A percentile compares a stretch with the other conserved stretches of the same genome.
phyloP scores from a whole-genome alignment of 2,329 filamentous ascomycete genomes.

The Apiospora phragmitis region DNA sequence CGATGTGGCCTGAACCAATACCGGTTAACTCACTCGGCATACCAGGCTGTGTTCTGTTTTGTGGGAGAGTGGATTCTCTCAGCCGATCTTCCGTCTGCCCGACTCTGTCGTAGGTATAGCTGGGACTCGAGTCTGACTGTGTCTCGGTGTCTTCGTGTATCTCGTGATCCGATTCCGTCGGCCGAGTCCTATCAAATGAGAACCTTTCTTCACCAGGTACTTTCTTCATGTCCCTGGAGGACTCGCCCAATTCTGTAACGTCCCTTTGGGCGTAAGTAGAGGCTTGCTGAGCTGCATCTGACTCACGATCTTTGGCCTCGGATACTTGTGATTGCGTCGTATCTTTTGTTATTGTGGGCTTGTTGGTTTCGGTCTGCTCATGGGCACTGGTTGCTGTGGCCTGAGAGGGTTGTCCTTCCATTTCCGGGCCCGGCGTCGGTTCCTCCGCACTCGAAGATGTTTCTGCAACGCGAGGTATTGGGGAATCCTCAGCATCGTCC shows the following conservation, averaged over 20 bases:
- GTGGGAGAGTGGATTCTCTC: background rate
- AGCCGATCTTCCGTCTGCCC: background rate
- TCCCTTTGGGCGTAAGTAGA: background rate
- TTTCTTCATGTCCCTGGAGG: background rate
- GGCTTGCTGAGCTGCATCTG: background rate
- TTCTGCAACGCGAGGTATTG: background rate
- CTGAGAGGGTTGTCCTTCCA: background rate
- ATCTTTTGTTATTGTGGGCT: background rate
- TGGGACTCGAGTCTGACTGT: slow-evolving; percentile 1
- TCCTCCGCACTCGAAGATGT: background rate
- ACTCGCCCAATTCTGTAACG: background rate
- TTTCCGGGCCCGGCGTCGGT: background rate
- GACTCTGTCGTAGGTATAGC: slow-evolving; percentile 7
- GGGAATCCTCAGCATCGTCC: background rate
- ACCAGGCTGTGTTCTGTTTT: slow-evolving; percentile 16
- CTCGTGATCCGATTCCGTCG: background rate
- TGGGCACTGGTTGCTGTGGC: background rate
- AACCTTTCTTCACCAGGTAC: background rate
- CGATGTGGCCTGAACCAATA: slow-evolving; percentile 21
- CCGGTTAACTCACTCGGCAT: slow-evolving; percentile 21
- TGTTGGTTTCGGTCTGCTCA: background rate
- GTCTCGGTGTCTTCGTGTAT: background rate
- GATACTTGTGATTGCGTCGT: background rate
- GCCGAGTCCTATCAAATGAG: background rate
- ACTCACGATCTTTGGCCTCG: background rate